Conservation (phyloP, 768 basidiomycete genomes). For the Hericium rajendrae region DNA sequence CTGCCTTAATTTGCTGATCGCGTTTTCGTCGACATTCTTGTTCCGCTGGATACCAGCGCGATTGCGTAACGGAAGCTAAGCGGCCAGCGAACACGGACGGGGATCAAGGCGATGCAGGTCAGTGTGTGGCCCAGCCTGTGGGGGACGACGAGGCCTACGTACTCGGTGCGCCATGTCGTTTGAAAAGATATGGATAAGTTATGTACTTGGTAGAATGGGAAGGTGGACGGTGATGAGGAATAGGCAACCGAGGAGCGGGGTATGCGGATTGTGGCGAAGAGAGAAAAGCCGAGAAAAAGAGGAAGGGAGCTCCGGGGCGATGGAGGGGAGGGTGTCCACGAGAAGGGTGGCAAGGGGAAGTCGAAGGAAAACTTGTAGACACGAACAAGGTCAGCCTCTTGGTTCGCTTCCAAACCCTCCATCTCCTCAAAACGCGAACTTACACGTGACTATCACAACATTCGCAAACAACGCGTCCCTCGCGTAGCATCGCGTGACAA, state of each 20-base stretch:
- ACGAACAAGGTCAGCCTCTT: slow-evolving; percentile 12
- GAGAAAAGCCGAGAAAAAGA: background rate
- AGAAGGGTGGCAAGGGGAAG: slow-evolving; percentile 1
- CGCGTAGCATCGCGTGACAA: slow-evolving; percentile 9
- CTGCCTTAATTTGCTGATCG: slow-evolving; percentile 58
- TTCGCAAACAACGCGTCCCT: slow-evolving; percentile 13
- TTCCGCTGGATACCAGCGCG: slow-evolving; percentile 54
- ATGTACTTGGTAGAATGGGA: slow-evolving; percentile 3
- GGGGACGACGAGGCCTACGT: background rate
- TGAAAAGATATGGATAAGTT: background rate
- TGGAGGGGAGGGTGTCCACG: background rate
- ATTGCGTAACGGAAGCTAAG: slow-evolving; percentile 56
- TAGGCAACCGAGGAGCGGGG: background rate
- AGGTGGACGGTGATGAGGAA: slow-evolving; percentile 5
- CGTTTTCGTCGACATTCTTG: slow-evolving; percentile 72
- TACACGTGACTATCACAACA: slow-evolving; percentile 13
- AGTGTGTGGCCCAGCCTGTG: slow-evolving; percentile 6
- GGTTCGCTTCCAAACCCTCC: slow-evolving; percentile 8
- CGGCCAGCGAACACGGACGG: slow-evolving; percentile 1
- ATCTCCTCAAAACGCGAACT: slow-evolving; percentile 10
- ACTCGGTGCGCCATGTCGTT: slow-evolving; percentile 10
- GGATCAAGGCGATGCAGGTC: slow-evolving; percentile 1
- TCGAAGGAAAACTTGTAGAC: background rate
- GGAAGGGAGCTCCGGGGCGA: slow-evolving; percentile 5
- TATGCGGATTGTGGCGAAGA: background rate